Evolutionary conservation across 306 rosid genomes (phyloP), one percentile per base, ranked within the genome.

Genomic region (Malus fusca): DNA sequence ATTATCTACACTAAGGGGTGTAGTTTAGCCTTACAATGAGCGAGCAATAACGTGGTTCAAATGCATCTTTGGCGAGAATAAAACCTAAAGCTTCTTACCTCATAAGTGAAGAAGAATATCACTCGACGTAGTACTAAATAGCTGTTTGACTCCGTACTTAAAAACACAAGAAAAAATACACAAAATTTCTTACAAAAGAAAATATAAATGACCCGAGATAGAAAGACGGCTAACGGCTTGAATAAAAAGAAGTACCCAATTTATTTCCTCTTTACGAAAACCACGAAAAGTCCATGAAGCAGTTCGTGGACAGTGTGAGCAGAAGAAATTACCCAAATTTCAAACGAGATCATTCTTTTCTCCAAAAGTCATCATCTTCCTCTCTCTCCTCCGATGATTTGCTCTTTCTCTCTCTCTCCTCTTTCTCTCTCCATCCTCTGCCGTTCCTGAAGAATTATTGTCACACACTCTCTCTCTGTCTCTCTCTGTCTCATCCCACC

Each of bases 341-440:
- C 35, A 17, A 43, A 68, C 5, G 55, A 11, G 19, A 58, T 79
- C 28, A 58, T 21, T 11, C 28, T 25, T 66, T 66, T 58, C 15
- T 68, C 37, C 21, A 52, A 78, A 73, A 73, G 74, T 83, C 81
- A 23, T 52, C 66, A 8, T 52, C 53, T 18, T 46, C 68, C 68
- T 18, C 28, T 31, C 30, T 22, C 66, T 60, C 43, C 10, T 17
- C 33, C 66, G 55, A 37, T 44, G 48, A 35, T 66, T 66, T 66
- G 26, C 69, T 21, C 48, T 31, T 19, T 21, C 48, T 10, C 26
- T 35, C 18, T 13, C 31, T 40, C 37, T 66, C 30, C 37, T 66
- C 23, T 33, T n/a, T 43, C 25, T 17, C 26, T 68, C 25, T 14
- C 15, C 52, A 48, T 23, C 30, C 60, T 61, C 33, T 67, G 66